Base-by-base conservation (phyloP, 805 yeast species). In the Saccharomycopsis sp. region DNA sequence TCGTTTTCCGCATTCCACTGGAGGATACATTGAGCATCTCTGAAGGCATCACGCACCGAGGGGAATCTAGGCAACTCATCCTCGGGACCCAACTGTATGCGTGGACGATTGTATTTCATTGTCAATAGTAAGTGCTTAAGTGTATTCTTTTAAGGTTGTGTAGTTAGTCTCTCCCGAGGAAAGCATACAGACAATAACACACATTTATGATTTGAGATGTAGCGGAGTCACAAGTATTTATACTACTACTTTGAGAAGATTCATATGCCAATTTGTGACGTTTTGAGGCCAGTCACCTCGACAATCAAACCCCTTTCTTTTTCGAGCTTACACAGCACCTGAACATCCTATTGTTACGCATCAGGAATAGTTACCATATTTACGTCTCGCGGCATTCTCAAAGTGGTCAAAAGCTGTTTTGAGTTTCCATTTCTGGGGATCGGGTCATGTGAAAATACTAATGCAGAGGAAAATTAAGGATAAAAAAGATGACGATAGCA, bases 11-110 rank as follows among this genome's bases (percentile, higher is more conserved):
- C 12, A 12, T 29, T 12, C 21, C 8, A 44, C 5, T 44, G 20
- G 16, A 21, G 8, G 23, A 21, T 24, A 18, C 34, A 24, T 40
- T 37, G 24, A 2, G 52, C 59, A 3, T 24, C 34, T 2, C 40
- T 24, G 34, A 56, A 56, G 9, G 56, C 58, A 14, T 56, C 50
- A 5, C 51, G 41, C n/a, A 56, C 56, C 20, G 59, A 24, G 3
- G 59, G 59, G 50, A 52, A 51, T 21, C 14, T 41, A 18, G 23
- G 15, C 21, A 56, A 50, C 9, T 16, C 29, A 21, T 56, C 59
- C 12, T 23, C 29, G 3, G 57, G 37, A 5, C 37, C 37, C n/a
- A n/a, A n/a, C n/a, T n/a, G n/a, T n/a, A n/a, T n/a, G n/a, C n/a
- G n/a, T n/a, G n/a, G n/a, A n/a, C n/a, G n/a, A n/a, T n/a, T n/a